These are phyloP conservation scores for Groenewaldozyma auringiensis DNA, from an alignment of 1,139 yeast genomes.

Conservation along the genomic window DNA sequence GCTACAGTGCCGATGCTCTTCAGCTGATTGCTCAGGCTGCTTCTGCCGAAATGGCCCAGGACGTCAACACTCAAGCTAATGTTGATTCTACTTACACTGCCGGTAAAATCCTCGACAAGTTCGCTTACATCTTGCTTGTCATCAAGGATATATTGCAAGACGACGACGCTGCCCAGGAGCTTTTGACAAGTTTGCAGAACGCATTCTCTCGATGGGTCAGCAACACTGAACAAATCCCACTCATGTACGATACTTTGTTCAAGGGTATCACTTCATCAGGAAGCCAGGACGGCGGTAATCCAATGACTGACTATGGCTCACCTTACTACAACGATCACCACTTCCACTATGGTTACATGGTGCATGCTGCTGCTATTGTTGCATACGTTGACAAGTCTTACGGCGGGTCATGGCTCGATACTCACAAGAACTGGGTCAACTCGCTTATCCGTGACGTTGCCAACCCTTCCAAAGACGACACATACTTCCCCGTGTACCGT, in stretches of 20 bases:
- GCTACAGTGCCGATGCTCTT: constrained; percentile 47
- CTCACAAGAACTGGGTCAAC: constrained; percentile 60
- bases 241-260: constrained; percentile 60
- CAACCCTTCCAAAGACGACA: constrained; percentile 55
- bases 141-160: constrained; percentile 54
- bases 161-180: constrained; percentile 40
- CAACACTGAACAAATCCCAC: constrained; percentile 50
- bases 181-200: constrained; percentile 43
- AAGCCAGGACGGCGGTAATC: constrained; percentile 40
- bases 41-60: constrained; percentile 49
- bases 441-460: constrained; percentile 67
- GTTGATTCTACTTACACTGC: constrained; percentile 51
- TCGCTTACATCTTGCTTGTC: constrained; percentile 61
- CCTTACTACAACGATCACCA: constrained; percentile 73
- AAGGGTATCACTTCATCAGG: constrained; percentile 66
- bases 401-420: constrained; percentile 61
- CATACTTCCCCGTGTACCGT: constrained; percentile 67
- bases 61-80: constrained; percentile 45
- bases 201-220: constrained; percentile 45
- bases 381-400: constrained; percentile 53
- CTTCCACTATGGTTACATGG: constrained; percentile 71
- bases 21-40: constrained; percentile 48
- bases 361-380: constrained; percentile 71
- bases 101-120: constrained; percentile 70
- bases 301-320: constrained; percentile 57